phyloP scores from a whole-genome alignment of 306 rosid genomes.

The Prunus salicina region DNA sequence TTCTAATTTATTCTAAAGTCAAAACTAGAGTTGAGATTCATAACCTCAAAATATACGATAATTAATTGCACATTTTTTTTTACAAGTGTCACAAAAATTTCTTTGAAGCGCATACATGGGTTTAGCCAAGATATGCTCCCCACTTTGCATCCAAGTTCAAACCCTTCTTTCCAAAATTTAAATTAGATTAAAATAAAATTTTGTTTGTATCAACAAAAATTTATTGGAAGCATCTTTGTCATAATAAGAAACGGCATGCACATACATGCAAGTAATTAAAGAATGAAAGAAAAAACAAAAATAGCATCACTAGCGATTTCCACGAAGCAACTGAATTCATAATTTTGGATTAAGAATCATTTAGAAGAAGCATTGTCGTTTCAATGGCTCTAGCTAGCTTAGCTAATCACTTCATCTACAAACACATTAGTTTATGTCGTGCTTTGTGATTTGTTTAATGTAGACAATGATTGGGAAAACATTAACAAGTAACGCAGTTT shows the following conservation, averaged over 20 bases:
- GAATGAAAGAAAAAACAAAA: constrained; percentile 7
- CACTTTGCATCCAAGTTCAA: rapidly evolving
- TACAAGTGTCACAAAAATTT: not conserved
- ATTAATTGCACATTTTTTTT: not conserved
- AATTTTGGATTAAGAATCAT: not conserved
- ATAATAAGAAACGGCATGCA: constrained; percentile 9
- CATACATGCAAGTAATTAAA: constrained; percentile 2
- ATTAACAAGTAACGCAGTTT: not conserved
- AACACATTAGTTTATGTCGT: no score
- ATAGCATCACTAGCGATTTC: constrained; percentile 6
- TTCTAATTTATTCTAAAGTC: not conserved
- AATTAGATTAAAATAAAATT: no score
- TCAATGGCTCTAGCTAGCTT: not conserved
- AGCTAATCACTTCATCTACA: not conserved
- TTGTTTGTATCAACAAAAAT: not conserved
- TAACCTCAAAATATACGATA: not conserved
- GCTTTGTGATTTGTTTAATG: no score
- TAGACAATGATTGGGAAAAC: not conserved
- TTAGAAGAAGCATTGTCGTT: not conserved
- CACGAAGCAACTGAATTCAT: not conserved
- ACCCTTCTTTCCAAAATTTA: no score
- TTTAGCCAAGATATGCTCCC: no score
- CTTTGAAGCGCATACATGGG: rapidly evolving
- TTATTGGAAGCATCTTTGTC: not conserved
- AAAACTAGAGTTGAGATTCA: not conserved